Conservation (phyloP, 2,329 filamentous ascomycete genomes). For the Alternaria sp. region DNA sequence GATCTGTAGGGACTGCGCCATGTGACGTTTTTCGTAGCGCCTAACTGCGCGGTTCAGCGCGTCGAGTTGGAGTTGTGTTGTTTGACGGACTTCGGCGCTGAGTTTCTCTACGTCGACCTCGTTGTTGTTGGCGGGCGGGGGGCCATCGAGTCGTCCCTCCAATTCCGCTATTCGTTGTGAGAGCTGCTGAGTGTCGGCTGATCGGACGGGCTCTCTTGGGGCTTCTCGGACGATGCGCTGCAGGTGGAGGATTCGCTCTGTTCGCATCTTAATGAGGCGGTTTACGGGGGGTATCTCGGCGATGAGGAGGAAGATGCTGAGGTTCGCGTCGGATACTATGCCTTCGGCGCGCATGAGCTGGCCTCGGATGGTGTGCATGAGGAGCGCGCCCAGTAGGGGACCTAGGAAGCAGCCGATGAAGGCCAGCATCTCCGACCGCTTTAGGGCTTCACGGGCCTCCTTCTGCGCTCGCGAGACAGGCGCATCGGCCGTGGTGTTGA, state of each 20-base stretch:
- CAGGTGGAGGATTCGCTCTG: slow-evolving; percentile 78
- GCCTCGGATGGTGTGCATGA: slow-evolving; percentile 79
- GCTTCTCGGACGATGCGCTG: slow-evolving; percentile 69
- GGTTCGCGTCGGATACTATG: slow-evolving; percentile 88
- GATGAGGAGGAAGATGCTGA: slow-evolving; percentile 86
- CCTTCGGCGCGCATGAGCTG: slow-evolving; percentile 87
- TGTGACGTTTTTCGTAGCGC: slow-evolving; percentile 88
- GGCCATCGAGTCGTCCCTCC: slow-evolving; percentile 63
- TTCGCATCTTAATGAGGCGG: slow-evolving; percentile 81
- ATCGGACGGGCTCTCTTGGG: slow-evolving; percentile 20
- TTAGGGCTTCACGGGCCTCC: slow-evolving; percentile 68
- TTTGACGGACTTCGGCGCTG: slow-evolving; percentile 64
- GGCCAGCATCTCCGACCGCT: slow-evolving; percentile 75
- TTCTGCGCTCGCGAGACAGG: slow-evolving; percentile 26
- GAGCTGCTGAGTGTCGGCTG: slow-evolving; percentile 50
- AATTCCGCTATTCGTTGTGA: slow-evolving; percentile 71
- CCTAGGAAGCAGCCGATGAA: slow-evolving; percentile 79
- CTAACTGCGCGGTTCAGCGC: slow-evolving; percentile 86
- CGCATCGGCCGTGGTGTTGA: not conserved
- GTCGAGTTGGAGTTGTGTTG: slow-evolving; percentile 81
- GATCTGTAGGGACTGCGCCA: slow-evolving; percentile 74
- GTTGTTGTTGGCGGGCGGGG: slow-evolving; percentile 35
- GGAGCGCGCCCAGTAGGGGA: slow-evolving; percentile 78
- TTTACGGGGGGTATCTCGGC: slow-evolving; percentile 84
- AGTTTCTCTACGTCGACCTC: slow-evolving; percentile 51